A percentile compares a stretch with the other conserved stretches of the same genome.
These are phyloP conservation scores for Solanum sejunctum DNA, from an alignment of 257 asterid species.

Conservation along the genomic window DNA sequence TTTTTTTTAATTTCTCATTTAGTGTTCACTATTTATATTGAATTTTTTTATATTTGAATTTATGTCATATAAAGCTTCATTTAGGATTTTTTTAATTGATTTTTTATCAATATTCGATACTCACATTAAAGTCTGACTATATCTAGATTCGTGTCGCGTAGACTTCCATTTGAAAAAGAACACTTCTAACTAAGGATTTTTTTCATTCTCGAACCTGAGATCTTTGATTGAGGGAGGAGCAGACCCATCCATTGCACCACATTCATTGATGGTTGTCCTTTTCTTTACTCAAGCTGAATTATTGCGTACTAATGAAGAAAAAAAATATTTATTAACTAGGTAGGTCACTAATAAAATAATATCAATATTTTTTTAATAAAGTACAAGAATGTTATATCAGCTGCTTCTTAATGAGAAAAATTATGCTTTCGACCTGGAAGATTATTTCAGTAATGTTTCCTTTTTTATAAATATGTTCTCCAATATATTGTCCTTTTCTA, in stretches of 20 bases:
- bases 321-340: background rate
- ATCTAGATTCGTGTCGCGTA: too few relatives aligned
- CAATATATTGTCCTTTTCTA: background rate
- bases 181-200: too few relatives aligned
- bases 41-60: too few relatives aligned
- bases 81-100: too few relatives aligned
- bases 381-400: background rate
- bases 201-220: too few relatives aligned
- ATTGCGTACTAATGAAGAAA: background rate
- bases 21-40: too few relatives aligned
- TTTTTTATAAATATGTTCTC: background rate
- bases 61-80: rapidly evolving
- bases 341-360: background rate
- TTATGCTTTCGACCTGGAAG: background rate
- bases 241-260: too few relatives aligned
- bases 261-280: rapidly evolving
- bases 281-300: background rate
- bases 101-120: too few relatives aligned
- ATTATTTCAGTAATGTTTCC: background rate
- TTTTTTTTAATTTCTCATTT: too few relatives aligned
- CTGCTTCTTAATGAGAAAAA: background rate
- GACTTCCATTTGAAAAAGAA: too few relatives aligned
- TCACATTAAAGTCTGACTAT: too few relatives aligned
- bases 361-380: background rate
- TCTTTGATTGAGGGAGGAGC: too few relatives aligned